phyloP scores from a whole-genome alignment of 805 yeast species.

The Yarrowia keelungensis region DNA sequence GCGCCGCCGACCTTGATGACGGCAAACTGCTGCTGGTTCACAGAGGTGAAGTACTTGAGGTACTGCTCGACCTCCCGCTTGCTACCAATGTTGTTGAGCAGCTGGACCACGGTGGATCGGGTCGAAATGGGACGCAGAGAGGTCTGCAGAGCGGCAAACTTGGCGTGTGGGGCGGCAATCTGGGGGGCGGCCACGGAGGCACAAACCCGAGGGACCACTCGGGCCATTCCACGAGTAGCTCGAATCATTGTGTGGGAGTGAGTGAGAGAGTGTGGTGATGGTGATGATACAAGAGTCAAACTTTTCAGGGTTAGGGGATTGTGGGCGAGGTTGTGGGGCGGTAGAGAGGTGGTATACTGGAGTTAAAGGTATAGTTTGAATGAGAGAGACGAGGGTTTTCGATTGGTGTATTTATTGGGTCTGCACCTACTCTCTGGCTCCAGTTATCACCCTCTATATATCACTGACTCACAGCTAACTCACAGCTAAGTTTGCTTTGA shows the following conservation, averaged over 20 bases:
- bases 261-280: neutral
- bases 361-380: neutral
- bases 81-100: slow-evolving; percentile 93
- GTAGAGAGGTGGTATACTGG: too few species aligned
- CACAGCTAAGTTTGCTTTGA: slow-evolving; percentile 19
- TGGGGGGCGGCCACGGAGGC: slow-evolving; percentile 23
- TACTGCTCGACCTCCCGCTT: slow-evolving; percentile 98
- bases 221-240: slow-evolving; percentile 37
- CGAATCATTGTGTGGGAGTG: slow-evolving; percentile 21
- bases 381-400: neutral
- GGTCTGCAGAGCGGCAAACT: slow-evolving; percentile 9
- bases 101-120: slow-evolving; percentile 93
- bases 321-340: neutral
- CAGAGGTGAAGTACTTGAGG: slow-evolving; percentile 94
- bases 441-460: neutral
- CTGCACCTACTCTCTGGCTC: too few species aligned
- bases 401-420: neutral
- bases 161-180: slow-evolving; percentile 1
- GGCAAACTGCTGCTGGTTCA: slow-evolving; percentile 86
- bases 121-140: slow-evolving; percentile 54
- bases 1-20: slow-evolving; percentile 99
- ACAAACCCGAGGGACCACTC: slow-evolving; percentile 36
- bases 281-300: slow-evolving; percentile 5
- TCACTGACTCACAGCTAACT: slow-evolving; percentile 16
- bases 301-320: slow-evolving; percentile 17